Conservation (phyloP, 176 grass and related monocot genomes). For the Aegilops sharonensis region DNA sequence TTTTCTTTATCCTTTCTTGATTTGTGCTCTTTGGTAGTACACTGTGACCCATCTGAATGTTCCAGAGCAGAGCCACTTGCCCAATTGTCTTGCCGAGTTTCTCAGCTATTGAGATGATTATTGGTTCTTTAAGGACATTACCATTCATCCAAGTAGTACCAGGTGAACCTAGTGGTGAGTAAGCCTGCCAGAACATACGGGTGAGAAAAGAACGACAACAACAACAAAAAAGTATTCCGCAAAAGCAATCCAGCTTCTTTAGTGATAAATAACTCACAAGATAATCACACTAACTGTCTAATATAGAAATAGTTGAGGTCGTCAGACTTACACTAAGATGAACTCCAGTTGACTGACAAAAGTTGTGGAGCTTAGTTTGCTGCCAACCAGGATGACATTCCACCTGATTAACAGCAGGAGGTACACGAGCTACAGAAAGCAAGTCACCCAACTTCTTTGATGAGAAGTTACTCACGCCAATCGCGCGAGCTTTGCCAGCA, state of each 20-base stretch:
- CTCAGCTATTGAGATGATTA: constrained; percentile 46
- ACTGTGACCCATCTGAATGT: constrained; percentile 66
- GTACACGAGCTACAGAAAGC: constrained; percentile 51
- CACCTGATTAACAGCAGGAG: constrained; percentile 72
- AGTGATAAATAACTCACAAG: too few species aligned
- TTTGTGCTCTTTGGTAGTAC: constrained; percentile 68
- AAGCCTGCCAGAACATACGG: constrained; percentile 41
- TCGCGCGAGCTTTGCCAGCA: constrained; percentile 61
- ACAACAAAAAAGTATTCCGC: too few species aligned
- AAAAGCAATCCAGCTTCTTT: too few species aligned
- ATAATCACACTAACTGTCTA: too few species aligned
- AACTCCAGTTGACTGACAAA: constrained; percentile 58
- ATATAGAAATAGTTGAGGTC: background rate
- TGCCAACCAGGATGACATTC: constrained; percentile 78
- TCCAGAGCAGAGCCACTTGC: constrained; percentile 60
- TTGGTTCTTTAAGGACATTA: constrained; percentile 41
- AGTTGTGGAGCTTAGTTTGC: constrained; percentile 55
- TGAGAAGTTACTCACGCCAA: constrained; percentile 78
- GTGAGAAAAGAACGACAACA: background rate
- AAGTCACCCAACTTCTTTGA: constrained; percentile 70
- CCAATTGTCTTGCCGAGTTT: constrained; percentile 63
- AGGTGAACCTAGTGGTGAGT: constrained; percentile 61
- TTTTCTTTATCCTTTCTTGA: constrained; percentile 67
- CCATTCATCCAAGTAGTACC: constrained; percentile 43
- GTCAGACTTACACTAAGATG: constrained; percentile 54